phyloP scores from a whole-genome alignment of 345 rosid genomes.

The Lepidium sativum region DNA sequence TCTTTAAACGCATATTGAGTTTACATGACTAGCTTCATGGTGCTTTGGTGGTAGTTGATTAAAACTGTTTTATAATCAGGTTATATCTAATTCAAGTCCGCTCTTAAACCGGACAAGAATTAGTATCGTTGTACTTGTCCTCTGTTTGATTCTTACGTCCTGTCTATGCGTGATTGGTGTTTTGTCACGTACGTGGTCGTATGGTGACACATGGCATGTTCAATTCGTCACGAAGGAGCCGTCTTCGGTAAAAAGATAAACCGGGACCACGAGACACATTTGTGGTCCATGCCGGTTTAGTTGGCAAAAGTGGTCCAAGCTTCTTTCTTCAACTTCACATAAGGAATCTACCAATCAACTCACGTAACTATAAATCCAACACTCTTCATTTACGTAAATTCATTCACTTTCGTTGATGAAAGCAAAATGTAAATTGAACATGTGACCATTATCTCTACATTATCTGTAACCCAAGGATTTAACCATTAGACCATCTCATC shows the following conservation, averaged over 20 bases:
- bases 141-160: neutral
- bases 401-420: neutral
- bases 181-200: slow-evolving; percentile 17
- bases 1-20: neutral
- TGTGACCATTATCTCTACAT: too few relatives aligned
- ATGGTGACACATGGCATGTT: slow-evolving; percentile 3
- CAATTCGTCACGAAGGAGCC: slow-evolving; percentile 5
- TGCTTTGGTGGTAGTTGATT: neutral
- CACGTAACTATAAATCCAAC: neutral
- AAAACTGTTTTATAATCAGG: neutral
- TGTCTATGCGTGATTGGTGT: slow-evolving; percentile 1
- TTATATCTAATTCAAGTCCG: neutral
- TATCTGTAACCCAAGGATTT: too few relatives aligned
- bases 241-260: slow-evolving; percentile 13
- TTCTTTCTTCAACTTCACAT: slow-evolving; percentile 19
- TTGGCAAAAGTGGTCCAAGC: slow-evolving; percentile 22
- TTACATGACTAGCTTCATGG: neutral
- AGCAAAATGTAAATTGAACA: too few relatives aligned
- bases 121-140: neutral
- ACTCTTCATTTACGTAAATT: neutral
- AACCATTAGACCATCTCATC: too few relatives aligned
- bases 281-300: slow-evolving; percentile 21
- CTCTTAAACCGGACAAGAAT: neutral
- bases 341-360: slow-evolving; percentile 9
- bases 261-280: slow-evolving; percentile 10